A percentile compares a stretch with the other conserved stretches of the same genome.
Conservation (phyloP, 2,329 filamentous ascomycete genomes). For the Exophiala bonariae region DNA sequence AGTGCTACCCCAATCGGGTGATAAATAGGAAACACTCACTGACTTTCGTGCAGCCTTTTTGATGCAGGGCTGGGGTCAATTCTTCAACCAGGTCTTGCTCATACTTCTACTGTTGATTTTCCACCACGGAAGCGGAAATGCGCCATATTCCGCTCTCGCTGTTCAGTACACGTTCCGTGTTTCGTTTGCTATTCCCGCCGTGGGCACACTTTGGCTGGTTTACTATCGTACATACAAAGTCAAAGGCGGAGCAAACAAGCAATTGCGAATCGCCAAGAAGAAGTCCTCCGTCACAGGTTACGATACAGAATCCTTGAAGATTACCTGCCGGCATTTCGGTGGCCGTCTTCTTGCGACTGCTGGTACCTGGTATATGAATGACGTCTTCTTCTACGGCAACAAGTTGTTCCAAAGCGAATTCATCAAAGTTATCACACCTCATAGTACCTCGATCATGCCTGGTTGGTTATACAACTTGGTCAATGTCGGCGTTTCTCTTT, state of each 20-base stretch:
- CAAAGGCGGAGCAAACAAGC: constrained; percentile 74
- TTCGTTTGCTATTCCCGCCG: constrained; percentile 86
- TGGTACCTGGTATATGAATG: constrained; percentile 91
- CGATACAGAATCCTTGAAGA: constrained; percentile 76
- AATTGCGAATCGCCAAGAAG: constrained; percentile 79
- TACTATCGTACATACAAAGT: constrained; percentile 97
- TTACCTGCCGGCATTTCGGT: constrained; percentile 81
- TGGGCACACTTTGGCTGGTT: constrained; percentile 89
- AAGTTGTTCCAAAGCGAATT: constrained; percentile 95
- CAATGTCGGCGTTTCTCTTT: constrained; percentile 83
- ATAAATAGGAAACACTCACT: too few relatives aligned
- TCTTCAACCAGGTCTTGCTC: constrained; percentile 87
- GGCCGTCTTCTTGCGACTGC: constrained; percentile 83
- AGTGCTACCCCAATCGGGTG: too few relatives aligned
- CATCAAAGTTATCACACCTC: constrained; percentile 75
- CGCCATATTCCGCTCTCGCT: constrained; percentile 74
- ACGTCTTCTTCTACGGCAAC: constrained; percentile 99
- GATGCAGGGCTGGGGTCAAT: constrained; percentile 98
- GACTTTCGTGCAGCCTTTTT: constrained; percentile 64
- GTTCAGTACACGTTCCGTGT: constrained; percentile 90
- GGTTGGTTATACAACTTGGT: constrained; percentile 90
- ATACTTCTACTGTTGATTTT: constrained; percentile 86
- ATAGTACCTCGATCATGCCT: constrained; percentile 72
- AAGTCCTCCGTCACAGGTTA: constrained; percentile 87
- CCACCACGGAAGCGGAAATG: constrained; percentile 73